phyloP scores from a whole-genome alignment of 2,329 filamentous ascomycete species.

The Davidsoniella neocaledoniae region DNA sequence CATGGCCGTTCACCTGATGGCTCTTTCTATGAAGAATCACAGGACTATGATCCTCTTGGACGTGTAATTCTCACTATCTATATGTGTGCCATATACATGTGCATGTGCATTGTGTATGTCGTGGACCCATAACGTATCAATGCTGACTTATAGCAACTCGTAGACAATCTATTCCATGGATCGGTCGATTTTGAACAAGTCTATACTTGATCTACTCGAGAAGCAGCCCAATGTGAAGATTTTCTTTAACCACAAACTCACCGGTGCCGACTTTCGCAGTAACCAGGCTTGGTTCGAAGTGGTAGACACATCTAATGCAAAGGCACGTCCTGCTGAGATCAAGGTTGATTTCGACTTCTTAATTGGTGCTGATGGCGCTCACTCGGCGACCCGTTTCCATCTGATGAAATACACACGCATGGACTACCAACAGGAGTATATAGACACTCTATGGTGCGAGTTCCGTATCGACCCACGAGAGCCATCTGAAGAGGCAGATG shows the following conservation, averaged over 20 bases:
- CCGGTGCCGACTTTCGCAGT: slow-evolving; percentile 66
- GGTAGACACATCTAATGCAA: slow-evolving; percentile 7
- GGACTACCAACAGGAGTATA: slow-evolving; percentile 86
- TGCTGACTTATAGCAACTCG: slow-evolving; percentile 25
- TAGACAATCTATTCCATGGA: slow-evolving; percentile 79
- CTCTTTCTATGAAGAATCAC: slow-evolving; percentile 56
- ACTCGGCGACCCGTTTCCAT: slow-evolving; percentile 79
- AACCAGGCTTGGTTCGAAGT: slow-evolving; percentile 79
- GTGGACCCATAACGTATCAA: too few relatives aligned
- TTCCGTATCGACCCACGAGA: slow-evolving; percentile 54
- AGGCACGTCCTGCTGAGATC: slow-evolving; percentile 45
- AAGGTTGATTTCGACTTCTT: slow-evolving; percentile 81
- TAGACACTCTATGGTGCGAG: slow-evolving; percentile 95
- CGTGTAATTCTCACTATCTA: slow-evolving; percentile 39
- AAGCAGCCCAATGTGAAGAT: slow-evolving; percentile 76
- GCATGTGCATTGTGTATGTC: background rate
- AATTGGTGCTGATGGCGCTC: slow-evolving; percentile 87
- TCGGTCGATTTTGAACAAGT: slow-evolving; percentile 64
- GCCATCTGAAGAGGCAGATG: slow-evolving; percentile 23
- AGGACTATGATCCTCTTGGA: slow-evolving; percentile 80
- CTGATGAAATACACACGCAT: slow-evolving; percentile 90
- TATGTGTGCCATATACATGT: background rate
- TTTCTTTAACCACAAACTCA: slow-evolving; percentile 86
- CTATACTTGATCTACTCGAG: slow-evolving; percentile 69
- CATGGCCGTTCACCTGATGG: slow-evolving; percentile 53